A percentile compares a stretch with the other conserved stretches of the same genome.
Conservation (phyloP, 768 basidiomycete species). For the Mycena leptocephala region DNA sequence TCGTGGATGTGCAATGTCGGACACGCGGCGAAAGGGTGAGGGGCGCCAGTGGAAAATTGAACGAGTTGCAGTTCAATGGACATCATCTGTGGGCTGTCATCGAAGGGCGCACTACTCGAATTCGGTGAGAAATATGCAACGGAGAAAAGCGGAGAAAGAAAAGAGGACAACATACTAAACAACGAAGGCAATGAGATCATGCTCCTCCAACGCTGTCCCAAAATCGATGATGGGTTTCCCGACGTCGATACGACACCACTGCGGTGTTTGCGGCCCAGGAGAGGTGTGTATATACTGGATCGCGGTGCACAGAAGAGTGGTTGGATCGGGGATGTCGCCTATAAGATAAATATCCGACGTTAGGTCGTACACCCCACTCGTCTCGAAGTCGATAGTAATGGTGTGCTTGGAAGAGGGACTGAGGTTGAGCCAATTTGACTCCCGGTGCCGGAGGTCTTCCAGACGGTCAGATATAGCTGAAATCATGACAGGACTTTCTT, state of each 20-base stretch:
- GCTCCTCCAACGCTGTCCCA: slow-evolving; percentile 24
- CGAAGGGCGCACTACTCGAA: too few relatives aligned
- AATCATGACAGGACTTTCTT: background rate
- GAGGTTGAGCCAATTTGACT: slow-evolving; percentile 17
- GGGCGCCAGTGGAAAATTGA: slow-evolving; percentile 12
- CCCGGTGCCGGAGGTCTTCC: background rate
- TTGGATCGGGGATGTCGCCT: background rate
- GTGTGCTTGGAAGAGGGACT: background rate
- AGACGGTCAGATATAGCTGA: background rate
- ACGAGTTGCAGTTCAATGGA: slow-evolving; percentile 1
- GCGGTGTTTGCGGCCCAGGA: background rate
- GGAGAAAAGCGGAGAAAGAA: background rate
- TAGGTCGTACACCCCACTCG: slow-evolving; percentile 3
- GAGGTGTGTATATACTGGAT: slow-evolving; percentile 6
- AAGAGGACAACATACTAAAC: background rate
- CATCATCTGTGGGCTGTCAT: background rate
- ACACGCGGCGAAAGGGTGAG: background rate
- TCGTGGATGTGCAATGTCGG: background rate
- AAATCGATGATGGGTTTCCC: slow-evolving; percentile 22
- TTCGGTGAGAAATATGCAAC: too few relatives aligned
- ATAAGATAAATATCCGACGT: background rate
- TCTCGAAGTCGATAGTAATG: background rate
- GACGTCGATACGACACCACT: slow-evolving; percentile 4
- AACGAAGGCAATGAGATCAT: slow-evolving; percentile 27
- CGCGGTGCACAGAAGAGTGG: background rate